Evolutionary conservation across 2,329 filamentous ascomycete species (phyloP), one percentile per base, ranked within the genome.

Genomic region (Paecilomyces formosus): DNA sequence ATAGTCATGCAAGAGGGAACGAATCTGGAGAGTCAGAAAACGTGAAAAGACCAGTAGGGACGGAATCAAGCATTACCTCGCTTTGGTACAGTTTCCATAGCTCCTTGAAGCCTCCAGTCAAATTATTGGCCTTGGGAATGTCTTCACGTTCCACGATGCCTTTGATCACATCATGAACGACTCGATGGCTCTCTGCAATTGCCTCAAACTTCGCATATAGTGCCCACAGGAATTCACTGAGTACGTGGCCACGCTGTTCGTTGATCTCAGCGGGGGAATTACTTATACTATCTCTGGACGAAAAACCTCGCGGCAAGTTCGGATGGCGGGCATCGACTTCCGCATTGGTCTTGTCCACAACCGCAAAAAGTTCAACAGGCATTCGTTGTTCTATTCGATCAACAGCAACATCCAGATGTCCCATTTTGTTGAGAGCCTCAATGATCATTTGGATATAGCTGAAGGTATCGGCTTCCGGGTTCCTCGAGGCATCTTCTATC

Each of bases 41-140:
- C 5, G 4, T 9, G 39, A 18, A 45, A 45, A 45, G 39, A 7
- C 8, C 18, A 6, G 39, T 45, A 45, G 39, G 39, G 2, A 18
- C 15, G 24, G 24, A 18, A 26, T 53, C 9, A 22, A 33, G 22
- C 56, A 68, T 57, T 66, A 79, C 77, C 71, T 99, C 94, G 74
- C 95, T 97, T 70, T 99, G 94, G 68, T 97, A 93, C 7, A 99
- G 79, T 70, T 97, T 96, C 95, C 95, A 99, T 49, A 99, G 78
- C 75, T 97, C 94, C 69, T 93, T 94, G 76, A 99, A 99, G 58
- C 92, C 92, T 57, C 91, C 87, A 5, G 91, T 87, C 55, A 97
- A 81, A 0, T 45, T 45, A 18, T 84, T 88, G 79, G 72, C 85
- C 57, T 83, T 81, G 55, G 71, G 74, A 55, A 81, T 72, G 74